A percentile compares a stretch with the other conserved stretches of the same genome.
Evolutionary conservation across 2,329 filamentous ascomycete species (phyloP).

Genomic region (Phyllosticta paracitricarpa): DNA sequence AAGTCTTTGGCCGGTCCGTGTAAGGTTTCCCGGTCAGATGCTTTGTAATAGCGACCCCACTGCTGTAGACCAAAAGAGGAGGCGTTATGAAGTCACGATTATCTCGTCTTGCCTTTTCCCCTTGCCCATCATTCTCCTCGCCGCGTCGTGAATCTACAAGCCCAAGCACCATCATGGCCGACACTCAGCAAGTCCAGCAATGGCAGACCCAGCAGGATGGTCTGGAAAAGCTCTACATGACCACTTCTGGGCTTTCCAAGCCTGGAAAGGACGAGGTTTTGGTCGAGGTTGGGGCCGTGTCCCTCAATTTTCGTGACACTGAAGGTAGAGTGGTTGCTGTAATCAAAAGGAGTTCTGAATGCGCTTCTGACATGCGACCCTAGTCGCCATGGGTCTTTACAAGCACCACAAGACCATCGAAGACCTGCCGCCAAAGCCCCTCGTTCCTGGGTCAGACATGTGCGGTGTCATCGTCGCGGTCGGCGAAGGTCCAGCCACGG

Average conservation of each 20-base stretch:
- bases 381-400: slow-evolving; percentile 57
- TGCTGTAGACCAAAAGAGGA: neutral
- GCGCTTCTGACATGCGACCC: slow-evolving; percentile 1
- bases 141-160: neutral
- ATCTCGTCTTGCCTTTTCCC: neutral
- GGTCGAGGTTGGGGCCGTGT: slow-evolving; percentile 42
- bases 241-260: slow-evolving; percentile 2
- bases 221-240: slow-evolving; percentile 27
- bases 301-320: slow-evolving; percentile 45
- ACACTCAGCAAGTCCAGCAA: slow-evolving; percentile 24
- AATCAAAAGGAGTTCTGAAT: neutral
- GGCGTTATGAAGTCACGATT: neutral
- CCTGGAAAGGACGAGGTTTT: slow-evolving; percentile 34
- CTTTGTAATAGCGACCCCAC: slow-evolving; percentile 10
- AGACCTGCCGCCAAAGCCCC: slow-evolving; percentile 22
- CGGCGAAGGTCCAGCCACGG: slow-evolving; percentile 32
- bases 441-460: slow-evolving; percentile 63
- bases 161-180: neutral
- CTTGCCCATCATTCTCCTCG: neutral
- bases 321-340: slow-evolving; percentile 23
- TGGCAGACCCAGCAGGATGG: slow-evolving; percentile 36
- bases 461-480: slow-evolving; percentile 50
- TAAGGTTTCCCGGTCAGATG: neutral
- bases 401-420: slow-evolving; percentile 51
- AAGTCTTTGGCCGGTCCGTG: neutral